Percentiles rank a stretch among this genome's conserved stretches.
These are phyloP conservation scores for Nothophaeocryptopus gaeumannii DNA, from an alignment of 2,329 filamentous ascomycete species.

Conservation along the genomic window DNA sequence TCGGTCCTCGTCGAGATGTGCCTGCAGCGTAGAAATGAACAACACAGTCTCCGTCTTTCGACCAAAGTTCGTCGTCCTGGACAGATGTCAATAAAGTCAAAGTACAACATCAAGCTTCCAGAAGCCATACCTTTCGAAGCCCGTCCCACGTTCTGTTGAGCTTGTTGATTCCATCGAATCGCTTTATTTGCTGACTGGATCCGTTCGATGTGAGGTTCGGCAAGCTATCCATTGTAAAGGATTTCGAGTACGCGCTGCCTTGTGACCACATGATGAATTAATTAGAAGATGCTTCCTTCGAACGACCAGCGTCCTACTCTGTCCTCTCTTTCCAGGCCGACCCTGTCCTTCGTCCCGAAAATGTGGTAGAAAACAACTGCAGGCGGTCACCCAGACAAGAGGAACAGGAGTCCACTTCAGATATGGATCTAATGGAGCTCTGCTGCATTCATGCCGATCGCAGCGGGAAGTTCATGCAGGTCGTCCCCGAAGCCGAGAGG, in stretches of 20 bases:
- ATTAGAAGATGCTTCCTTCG: not conserved
- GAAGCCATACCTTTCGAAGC: slow-evolving; percentile 13
- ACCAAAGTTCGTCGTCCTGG: slow-evolving; percentile 72
- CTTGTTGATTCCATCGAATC: slow-evolving; percentile 18
- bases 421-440: slow-evolving; percentile 4
- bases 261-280: slow-evolving; percentile 8
- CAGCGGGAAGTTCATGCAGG: slow-evolving; percentile 18
- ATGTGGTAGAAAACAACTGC: not conserved
- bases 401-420: not conserved
- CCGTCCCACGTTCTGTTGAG: slow-evolving; percentile 19
- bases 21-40: slow-evolving; percentile 67
- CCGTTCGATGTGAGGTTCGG: slow-evolving; percentile 6
- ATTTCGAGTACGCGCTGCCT: slow-evolving; percentile 1
- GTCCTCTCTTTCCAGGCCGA: not conserved
- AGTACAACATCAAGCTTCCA: not conserved
- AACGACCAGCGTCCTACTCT: slow-evolving; percentile 1
- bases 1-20: slow-evolving; percentile 62
- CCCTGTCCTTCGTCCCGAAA: not conserved
- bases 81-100: not conserved
- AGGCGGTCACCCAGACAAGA: not conserved
- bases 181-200: slow-evolving; percentile 9
- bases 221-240: slow-evolving; percentile 3
- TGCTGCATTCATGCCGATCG: slow-evolving; percentile 29
- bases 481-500: slow-evolving; percentile 15
- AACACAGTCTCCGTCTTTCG: slow-evolving; percentile 64